Base-by-base conservation (phyloP, 1,139 yeast genomes). In the Taiozyma onychis region DNA sequence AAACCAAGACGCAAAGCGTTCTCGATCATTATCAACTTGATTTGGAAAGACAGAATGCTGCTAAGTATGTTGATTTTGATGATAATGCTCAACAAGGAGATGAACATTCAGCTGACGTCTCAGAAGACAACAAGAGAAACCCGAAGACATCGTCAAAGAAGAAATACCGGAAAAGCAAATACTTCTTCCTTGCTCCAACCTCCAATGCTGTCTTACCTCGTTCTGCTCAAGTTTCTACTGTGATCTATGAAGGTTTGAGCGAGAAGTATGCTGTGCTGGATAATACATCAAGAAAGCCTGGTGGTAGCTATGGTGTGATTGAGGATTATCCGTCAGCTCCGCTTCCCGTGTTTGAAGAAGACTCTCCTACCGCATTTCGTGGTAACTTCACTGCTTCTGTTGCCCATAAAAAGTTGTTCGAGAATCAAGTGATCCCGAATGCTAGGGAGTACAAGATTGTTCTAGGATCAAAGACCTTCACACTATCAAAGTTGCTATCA, bases 211-310 rank as follows among this genome's bases (percentile, higher is more conserved):
- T 51, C 4, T 47, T 54, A 3, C 61, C 61, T 26, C 52, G 62
- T 35, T 44, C 50, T 5, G 60, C 54, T 6, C 49, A 47, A 4
- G 35, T 46, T 16, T 53, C 59, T 9, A 59, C 62, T 1, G 47
- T 55, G 3, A 55, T 60, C 2, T 47, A 39, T 41, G 64, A 60
- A 49, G 51, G 57, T 6, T 21, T 57, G n/a, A 53, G 61, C 41
- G 46, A 51, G 10, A 54, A 51, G 28, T 57, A 51, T 44, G 55
- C 62, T 3, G n/a, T 59, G 6, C 42, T 59, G 4, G 44, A 48
- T 6, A 37, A 37, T 24, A 16, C 41, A 16, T 47, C 30, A 32
- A 49, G 47, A 16, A 39, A 34, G 4, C 10, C 41, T 10, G 42
- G 34, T 14, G 24, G 27, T 2, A 30, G 11, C 11, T 41, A 18